These are phyloP conservation scores for Jaapia argillacea DNA, from an alignment of 768 basidiomycete genomes.

Conservation along the genomic window DNA sequence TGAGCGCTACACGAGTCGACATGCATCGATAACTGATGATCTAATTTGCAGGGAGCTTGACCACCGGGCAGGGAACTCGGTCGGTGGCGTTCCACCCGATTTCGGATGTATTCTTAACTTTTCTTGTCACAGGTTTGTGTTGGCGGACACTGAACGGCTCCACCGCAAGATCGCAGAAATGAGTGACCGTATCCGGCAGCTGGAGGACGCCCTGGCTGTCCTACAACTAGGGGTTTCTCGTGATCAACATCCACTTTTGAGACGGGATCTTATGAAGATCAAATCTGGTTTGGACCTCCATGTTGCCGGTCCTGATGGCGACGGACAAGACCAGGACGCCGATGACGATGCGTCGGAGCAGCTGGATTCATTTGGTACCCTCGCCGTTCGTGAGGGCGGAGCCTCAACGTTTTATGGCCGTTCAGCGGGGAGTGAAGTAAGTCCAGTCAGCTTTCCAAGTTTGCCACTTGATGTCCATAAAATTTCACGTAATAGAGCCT, in stretches of 20 bases:
- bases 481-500: constrained; percentile 12
- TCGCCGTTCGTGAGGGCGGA: constrained; percentile 61
- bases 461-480: constrained; percentile 1
- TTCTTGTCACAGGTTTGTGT: constrained; percentile 43
- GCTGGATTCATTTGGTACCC: constrained; percentile 60
- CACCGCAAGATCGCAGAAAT: constrained; percentile 59
- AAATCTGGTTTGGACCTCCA: constrained; percentile 66
- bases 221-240: constrained; percentile 33
- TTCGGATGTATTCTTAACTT: too few relatives aligned
- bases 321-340: constrained; percentile 10
- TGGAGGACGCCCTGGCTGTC: constrained; percentile 57
- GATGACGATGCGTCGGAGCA: constrained; percentile 33
- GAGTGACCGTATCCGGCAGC: constrained; percentile 37
- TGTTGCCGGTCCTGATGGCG: constrained; percentile 27
- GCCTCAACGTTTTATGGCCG: constrained; percentile 63
- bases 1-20: background rate
- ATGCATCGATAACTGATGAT: background rate
- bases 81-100: constrained; percentile 19
- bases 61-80: constrained; percentile 74
- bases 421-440: constrained; percentile 64
- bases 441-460: constrained; percentile 12
- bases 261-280: constrained; percentile 49
- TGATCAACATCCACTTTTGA: constrained; percentile 51
- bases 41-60: constrained; percentile 37
- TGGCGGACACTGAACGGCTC: constrained; percentile 61